Conservation (phyloP, 2,329 filamentous ascomycete species). For the Colletotrichum australisinense region DNA sequence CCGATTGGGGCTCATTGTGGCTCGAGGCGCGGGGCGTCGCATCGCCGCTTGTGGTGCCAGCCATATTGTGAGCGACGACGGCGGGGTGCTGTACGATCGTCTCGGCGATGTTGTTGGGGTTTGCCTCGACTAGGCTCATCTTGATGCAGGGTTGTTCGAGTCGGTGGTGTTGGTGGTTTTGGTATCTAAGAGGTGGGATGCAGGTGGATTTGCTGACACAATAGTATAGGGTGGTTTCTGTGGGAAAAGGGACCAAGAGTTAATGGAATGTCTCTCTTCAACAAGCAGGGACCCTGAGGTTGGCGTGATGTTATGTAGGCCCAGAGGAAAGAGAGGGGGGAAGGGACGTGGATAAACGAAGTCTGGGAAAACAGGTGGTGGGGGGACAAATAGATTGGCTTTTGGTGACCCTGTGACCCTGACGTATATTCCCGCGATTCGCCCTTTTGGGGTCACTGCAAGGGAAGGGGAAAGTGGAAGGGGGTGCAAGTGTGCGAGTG, state of each 20-base stretch:
- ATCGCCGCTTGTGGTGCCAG: slow-evolving; percentile 43
- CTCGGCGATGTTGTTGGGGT: slow-evolving; percentile 42
- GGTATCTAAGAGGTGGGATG: neutral
- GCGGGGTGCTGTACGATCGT: slow-evolving; percentile 41
- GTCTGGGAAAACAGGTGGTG: slow-evolving; percentile 35
- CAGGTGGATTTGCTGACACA: slow-evolving; percentile 9
- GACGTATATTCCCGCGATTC: slow-evolving; percentile 35
- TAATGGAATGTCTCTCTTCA: slow-evolving; percentile 13
- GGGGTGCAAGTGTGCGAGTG: slow-evolving; percentile 20
- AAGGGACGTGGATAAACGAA: slow-evolving; percentile 7
- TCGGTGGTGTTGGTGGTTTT: neutral
- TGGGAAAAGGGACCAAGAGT: slow-evolving; percentile 8
- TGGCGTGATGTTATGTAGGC: slow-evolving; percentile 32
- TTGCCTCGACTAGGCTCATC: slow-evolving; percentile 43
- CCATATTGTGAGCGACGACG: slow-evolving; percentile 42
- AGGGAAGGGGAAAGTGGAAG: slow-evolving; percentile 33
- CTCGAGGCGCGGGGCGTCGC: slow-evolving; percentile 47
- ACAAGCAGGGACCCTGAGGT: slow-evolving; percentile 26
- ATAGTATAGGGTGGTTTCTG: neutral
- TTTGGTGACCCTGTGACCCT: slow-evolving; percentile 34
- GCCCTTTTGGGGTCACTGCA: slow-evolving; percentile 33
- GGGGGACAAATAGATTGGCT: slow-evolving; percentile 34
- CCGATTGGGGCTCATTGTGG: slow-evolving; percentile 44
- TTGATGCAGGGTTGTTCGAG: slow-evolving; percentile 19
- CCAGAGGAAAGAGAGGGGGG: slow-evolving; percentile 11